phyloP scores from a whole-genome alignment of 225 moss, liverwort and hornwort species.

The Pleurozium schreberi region DNA sequence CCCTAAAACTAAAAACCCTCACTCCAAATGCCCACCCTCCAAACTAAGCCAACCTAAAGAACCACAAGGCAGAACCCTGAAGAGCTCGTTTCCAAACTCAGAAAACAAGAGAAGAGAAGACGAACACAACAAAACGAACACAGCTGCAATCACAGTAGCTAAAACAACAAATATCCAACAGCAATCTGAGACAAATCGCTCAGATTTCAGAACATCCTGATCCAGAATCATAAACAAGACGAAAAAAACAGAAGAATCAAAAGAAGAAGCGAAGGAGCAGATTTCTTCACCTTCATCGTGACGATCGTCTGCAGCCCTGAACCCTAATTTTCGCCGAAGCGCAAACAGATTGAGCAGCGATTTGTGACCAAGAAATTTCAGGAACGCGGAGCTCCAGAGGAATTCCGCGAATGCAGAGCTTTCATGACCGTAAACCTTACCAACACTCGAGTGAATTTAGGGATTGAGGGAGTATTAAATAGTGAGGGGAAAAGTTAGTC shows the following conservation, averaged over 20 bases:
- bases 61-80: no score
- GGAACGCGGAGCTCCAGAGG: no score
- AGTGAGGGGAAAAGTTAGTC: background rate
- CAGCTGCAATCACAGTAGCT: no score
- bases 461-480: background rate
- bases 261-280: background rate
- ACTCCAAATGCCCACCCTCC: no score
- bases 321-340: background rate
- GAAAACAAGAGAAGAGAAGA: no score
- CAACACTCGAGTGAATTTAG: background rate
- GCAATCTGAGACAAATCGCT: slow-evolving; percentile 41
- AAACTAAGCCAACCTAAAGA: no score
- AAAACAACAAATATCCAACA: no score
- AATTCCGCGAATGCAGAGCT: background rate
- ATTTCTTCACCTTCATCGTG: slow-evolving; percentile 12
- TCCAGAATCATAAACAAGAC: background rate
- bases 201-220: background rate
- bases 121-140: no score
- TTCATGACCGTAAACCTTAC: background rate
- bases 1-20: no score
- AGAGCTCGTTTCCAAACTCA: no score
- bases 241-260: no score
- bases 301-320: background rate
- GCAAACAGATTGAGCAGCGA: background rate
- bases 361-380: background rate